These are phyloP conservation scores for Globisporangium polare DNA, from an alignment of 352 stramenopile species.

Conservation along the genomic window DNA sequence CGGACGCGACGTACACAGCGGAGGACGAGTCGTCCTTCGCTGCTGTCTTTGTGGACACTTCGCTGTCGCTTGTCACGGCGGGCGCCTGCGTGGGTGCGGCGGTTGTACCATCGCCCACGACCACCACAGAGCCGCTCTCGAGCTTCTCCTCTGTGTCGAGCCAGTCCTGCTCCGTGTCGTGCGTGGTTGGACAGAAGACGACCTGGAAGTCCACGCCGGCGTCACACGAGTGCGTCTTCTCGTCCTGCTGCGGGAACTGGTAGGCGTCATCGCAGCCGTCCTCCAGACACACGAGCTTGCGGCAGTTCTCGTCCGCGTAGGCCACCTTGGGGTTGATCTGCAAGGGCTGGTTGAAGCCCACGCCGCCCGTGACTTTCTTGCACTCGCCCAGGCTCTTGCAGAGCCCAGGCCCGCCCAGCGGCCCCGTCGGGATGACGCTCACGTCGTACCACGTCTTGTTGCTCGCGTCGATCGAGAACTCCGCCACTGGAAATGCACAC, in stretches of 20 bases:
- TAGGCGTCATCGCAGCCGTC: slow-evolving; percentile 63
- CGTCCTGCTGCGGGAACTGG: slow-evolving; percentile 48
- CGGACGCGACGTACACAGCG: slow-evolving; percentile 8
- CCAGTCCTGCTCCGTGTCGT: slow-evolving; percentile 11
- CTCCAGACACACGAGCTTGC: slow-evolving; percentile 41
- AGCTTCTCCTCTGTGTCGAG: neutral
- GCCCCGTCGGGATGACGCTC: slow-evolving; percentile 35
- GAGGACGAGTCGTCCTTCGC: slow-evolving; percentile 3
- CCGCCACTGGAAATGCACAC: slow-evolving; percentile 26
- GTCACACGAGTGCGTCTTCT: slow-evolving; percentile 49
- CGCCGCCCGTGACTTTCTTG: slow-evolving; percentile 42
- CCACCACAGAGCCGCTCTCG: slow-evolving; percentile 3
- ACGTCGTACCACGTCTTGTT: slow-evolving; percentile 43
- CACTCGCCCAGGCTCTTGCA: slow-evolving; percentile 51
- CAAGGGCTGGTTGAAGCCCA: slow-evolving; percentile 69
- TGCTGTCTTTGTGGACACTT: slow-evolving; percentile 3
- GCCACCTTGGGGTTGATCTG: slow-evolving; percentile 34
- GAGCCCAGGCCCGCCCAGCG: slow-evolving; percentile 24
- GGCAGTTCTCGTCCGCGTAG: slow-evolving; percentile 21
- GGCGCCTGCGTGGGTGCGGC: neutral
- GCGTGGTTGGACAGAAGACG: slow-evolving; percentile 38
- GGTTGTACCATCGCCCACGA: slow-evolving; percentile 8
- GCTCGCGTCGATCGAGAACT: slow-evolving; percentile 27
- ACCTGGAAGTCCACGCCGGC: slow-evolving; percentile 32
- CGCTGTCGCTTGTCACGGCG: neutral